Percentiles rank a stretch among this genome's conserved stretches.
These are phyloP conservation scores for Diaporthe sp. DNA, from an alignment of 2,329 filamentous ascomycete genomes.

Conservation along the genomic window DNA sequence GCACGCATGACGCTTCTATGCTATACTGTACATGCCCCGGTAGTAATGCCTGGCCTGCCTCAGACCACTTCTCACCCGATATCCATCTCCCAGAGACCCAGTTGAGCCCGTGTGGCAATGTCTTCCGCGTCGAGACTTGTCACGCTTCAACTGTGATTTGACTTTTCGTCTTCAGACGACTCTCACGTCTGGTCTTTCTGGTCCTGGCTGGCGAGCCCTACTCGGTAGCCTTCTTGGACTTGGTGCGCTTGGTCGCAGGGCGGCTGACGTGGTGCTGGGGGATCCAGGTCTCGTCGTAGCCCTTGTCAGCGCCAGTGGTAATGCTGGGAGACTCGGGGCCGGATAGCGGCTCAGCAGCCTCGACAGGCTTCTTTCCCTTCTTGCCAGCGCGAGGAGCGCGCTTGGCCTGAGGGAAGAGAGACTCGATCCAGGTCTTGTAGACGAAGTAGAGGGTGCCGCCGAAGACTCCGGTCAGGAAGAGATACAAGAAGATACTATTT, in stretches of 20 bases:
- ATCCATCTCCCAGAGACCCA: slow-evolving; percentile 1
- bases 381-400: slow-evolving; percentile 67
- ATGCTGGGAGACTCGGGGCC: slow-evolving; percentile 79
- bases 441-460: slow-evolving; percentile 91
- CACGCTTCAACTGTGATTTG: neutral
- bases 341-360: slow-evolving; percentile 70
- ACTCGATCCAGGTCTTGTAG: slow-evolving; percentile 97
- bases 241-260: slow-evolving; percentile 78
- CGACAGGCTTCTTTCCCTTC: slow-evolving; percentile 77
- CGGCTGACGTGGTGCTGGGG: slow-evolving; percentile 90
- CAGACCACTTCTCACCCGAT: neutral
- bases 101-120: neutral
- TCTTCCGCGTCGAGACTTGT: neutral
- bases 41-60: slow-evolving; percentile 26
- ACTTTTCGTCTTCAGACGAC: slow-evolving; percentile 1
- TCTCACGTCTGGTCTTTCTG: neutral
- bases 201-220: slow-evolving; percentile 40
- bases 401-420: slow-evolving; percentile 93
- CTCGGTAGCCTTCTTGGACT: slow-evolving; percentile 56
- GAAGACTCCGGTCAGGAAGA: slow-evolving; percentile 86
- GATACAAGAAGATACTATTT: slow-evolving; percentile 92
- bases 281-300: slow-evolving; percentile 95
- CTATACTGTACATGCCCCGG: slow-evolving; percentile 24
- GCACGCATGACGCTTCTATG: slow-evolving; percentile 13
- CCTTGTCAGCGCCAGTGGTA: slow-evolving; percentile 76